Conservation (phyloP, 139 green algal species). For the Haematococcus lacustris region DNA sequence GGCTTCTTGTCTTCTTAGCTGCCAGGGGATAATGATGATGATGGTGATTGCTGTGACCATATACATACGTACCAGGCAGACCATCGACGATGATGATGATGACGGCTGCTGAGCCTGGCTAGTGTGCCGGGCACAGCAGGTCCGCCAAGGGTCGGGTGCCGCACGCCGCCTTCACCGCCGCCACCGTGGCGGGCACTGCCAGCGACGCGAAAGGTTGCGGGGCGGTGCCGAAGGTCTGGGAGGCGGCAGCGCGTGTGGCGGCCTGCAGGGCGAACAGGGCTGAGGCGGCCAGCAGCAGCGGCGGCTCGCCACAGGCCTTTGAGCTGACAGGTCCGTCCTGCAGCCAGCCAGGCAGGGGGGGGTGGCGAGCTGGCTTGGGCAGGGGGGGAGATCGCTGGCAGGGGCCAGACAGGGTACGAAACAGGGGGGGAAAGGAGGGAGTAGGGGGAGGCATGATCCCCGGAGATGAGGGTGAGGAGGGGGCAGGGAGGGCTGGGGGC, state of each 20-base stretch:
- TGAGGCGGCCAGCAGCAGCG: slow-evolving; percentile 26
- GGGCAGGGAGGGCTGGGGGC: background rate
- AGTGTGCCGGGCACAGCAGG: too few species aligned
- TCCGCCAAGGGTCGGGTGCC: slow-evolving; percentile 4
- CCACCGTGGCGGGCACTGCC: slow-evolving; percentile 13
- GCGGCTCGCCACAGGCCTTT: slow-evolving; percentile 39
- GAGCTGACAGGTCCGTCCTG: slow-evolving; percentile 26
- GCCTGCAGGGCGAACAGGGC: slow-evolving; percentile 23
- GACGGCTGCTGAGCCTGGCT: too few species aligned
- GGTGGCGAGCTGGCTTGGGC: background rate
- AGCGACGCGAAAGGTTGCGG: background rate
- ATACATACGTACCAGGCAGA: too few species aligned
- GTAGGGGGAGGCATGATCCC: too few species aligned
- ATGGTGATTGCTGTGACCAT: too few species aligned
- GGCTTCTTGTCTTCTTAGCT: too few species aligned
- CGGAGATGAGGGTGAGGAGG: too few species aligned
- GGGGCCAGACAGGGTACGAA: background rate
- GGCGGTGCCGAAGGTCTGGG: background rate
- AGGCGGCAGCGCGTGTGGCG: slow-evolving; percentile 3
- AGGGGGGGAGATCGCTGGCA: background rate
- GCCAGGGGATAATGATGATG: too few species aligned
- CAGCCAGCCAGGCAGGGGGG: background rate
- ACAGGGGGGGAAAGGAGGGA: background rate
- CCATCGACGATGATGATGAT: too few species aligned
- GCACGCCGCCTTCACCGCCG: slow-evolving; percentile 16